Evolutionary conservation across 164 flowering plant genomes (phyloP), one percentile per base, ranked within the genome.

Genomic region (Brasenia schreberi): DNA sequence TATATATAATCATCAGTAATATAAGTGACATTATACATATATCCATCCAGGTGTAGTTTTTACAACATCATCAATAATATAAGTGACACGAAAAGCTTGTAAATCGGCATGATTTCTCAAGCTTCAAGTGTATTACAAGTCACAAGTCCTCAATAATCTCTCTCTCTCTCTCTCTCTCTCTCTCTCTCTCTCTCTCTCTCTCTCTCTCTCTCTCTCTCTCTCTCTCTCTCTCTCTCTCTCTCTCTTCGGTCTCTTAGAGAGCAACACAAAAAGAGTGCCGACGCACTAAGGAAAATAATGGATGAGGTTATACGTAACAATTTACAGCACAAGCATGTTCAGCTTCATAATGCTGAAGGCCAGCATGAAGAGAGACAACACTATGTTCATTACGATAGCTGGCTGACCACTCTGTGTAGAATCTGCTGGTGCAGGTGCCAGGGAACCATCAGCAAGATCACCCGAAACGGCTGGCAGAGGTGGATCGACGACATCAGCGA

Each of bases 381-480:
- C 77, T 44, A 73, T 3, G 45, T 71, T 76, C 27, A 77, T 75
- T 19, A 60, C 68, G 39, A 64, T 71, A 42, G 76, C 52, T 18
- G 75, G 18, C n/a, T 66, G 67, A 60, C 73, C 74, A 59, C 77
- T 69, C 12, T 79, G 77, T 10, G 6, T 5, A 17, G 64, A 45
- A 19, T 80, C 71, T 39, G 61, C 67, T 7, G 67, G 65, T 5
- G 76, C 62, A 5, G 79, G 59, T 0, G 66, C 60, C 1, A 19
- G 59, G 17, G 61, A 6, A 0, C 27, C 14, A 2, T n/a, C 6
- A 19, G 61, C 7, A 4, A 65, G 59, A n/a, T 27, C 67, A 3
- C 65, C 62, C 7, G 75, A 19, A n/a, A 84, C 81, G 0, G 85
- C 73, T 7, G 97, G 97, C 19, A 91, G 74, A 9, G 97, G 97